These are phyloP conservation scores for Paramecium sonneborni DNA, from an alignment of 73 alveolate genomes.

Conservation along the genomic window DNA sequence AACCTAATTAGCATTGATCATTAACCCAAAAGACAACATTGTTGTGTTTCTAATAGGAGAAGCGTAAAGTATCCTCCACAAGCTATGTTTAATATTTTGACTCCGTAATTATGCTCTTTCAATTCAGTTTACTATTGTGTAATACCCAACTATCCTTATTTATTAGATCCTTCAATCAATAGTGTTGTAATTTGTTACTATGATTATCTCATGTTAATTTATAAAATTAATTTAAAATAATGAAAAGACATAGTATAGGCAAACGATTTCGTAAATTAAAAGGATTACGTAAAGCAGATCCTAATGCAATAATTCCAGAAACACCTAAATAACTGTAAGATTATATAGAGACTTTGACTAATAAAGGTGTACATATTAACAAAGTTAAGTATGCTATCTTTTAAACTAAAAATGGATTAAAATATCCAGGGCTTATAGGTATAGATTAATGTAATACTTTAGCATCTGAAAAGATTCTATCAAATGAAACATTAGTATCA, in stretches of 20 bases:
- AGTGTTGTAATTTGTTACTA: background rate
- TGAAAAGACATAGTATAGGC: background rate
- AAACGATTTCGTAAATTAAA: background rate
- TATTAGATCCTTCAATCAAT: background rate
- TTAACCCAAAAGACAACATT: constrained; percentile 1
- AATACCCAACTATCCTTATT: background rate
- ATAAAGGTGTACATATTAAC: background rate
- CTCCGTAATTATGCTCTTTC: constrained; percentile 17
- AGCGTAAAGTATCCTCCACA: constrained; percentile 14
- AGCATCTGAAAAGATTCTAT: constrained; percentile 58
- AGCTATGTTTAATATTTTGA: background rate
- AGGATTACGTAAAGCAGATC: background rate
- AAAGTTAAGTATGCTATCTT: constrained; percentile 54
- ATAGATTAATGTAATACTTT: background rate
- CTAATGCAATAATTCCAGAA: background rate
- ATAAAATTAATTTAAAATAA: background rate
- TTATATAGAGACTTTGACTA: background rate
- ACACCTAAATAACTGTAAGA: background rate
- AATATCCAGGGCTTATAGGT: constrained; percentile 59
- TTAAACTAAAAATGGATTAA: constrained; percentile 55
- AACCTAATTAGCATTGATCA: background rate
- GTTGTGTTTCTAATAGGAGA: background rate
- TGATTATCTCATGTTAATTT: background rate
- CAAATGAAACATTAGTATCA: constrained; percentile 46
- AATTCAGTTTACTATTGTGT: background rate